Percentiles rank a stretch among this genome's conserved stretches.
phyloP scores from a whole-genome alignment of 2,329 filamentous ascomycete species.

The Beauveria pseudobassiana region DNA sequence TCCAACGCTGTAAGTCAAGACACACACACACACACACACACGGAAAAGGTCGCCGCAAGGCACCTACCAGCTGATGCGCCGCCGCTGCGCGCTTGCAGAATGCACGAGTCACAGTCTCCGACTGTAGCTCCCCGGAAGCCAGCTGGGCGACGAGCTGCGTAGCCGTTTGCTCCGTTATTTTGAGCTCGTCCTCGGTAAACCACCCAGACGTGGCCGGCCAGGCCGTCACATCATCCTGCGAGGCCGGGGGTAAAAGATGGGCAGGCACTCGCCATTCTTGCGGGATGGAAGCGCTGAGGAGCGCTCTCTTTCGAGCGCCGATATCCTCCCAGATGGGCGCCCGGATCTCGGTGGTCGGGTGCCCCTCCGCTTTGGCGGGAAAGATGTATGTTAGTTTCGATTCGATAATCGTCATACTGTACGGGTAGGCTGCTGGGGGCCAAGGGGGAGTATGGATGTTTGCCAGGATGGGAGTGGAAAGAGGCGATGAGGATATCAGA shows the following conservation, averaged over 20 bases:
- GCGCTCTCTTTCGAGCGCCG: constrained; percentile 34
- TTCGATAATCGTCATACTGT: neutral
- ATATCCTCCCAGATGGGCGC: constrained; percentile 32
- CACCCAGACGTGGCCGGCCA: constrained; percentile 52
- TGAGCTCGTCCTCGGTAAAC: constrained; percentile 43
- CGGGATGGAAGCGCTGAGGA: constrained; percentile 43
- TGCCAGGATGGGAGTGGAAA: neutral
- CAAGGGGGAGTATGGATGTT: neutral
- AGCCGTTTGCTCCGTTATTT: constrained; percentile 39
- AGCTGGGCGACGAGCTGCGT: constrained; percentile 32
- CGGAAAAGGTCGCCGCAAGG: constrained; percentile 30
- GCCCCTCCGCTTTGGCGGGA: neutral
- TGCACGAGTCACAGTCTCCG: constrained; percentile 35
- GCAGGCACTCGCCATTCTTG: constrained; percentile 48
- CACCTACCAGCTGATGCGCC: constrained; percentile 49
- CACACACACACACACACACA: too few species aligned
- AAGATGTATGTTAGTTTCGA: neutral
- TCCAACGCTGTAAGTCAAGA: neutral
- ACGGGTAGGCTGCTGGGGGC: neutral
- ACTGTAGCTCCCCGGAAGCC: constrained; percentile 26
- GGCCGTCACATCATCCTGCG: constrained; percentile 46
- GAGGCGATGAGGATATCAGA: neutral
- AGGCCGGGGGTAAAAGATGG: constrained; percentile 43
- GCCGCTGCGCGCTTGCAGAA: constrained; percentile 48
- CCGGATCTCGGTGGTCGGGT: neutral